These are phyloP conservation scores for Edaphochlamys debaryana DNA, from an alignment of 139 green algal species.

Conservation along the genomic window DNA sequence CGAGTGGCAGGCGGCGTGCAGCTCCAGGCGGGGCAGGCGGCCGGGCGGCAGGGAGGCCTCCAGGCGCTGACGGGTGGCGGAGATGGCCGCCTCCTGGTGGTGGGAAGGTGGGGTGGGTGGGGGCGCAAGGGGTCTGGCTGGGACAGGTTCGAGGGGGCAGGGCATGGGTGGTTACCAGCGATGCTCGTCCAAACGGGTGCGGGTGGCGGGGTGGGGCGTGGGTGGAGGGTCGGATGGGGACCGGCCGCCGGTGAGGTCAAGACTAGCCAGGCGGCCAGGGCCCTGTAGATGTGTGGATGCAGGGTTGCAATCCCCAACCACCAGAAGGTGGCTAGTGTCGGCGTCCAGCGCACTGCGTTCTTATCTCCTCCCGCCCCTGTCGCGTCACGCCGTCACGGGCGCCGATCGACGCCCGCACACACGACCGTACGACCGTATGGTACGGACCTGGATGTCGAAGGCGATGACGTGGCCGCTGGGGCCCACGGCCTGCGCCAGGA, in stretches of 20 bases:
- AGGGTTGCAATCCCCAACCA: neutral
- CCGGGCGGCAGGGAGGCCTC: neutral
- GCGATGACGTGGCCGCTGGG: conserved; percentile 55
- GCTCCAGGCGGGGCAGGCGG: neutral
- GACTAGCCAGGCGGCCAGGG: too few relatives aligned
- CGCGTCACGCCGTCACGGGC: too few relatives aligned
- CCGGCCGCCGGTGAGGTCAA: too few relatives aligned
- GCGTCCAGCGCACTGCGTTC: too few relatives aligned
- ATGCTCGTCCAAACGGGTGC: too few relatives aligned
- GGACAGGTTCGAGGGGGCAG: neutral
- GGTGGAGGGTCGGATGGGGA: neutral
- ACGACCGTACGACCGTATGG: neutral
- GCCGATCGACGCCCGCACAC: too few relatives aligned
- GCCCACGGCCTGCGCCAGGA: conserved; percentile 65
- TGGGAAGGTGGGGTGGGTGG: neutral
- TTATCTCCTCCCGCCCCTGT: too few relatives aligned
- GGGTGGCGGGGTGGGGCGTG: neutral
- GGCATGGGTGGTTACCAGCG: too few relatives aligned
- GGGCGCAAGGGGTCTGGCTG: neutral
- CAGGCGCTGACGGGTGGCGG: conserved; percentile 31
- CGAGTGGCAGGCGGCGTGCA: conserved; percentile 50
- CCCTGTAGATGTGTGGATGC: neutral
- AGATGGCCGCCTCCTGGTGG: conserved; percentile 28
- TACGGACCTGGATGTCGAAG: conserved; percentile 71
- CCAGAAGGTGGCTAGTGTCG: too few relatives aligned